Evolutionary conservation across 2,329 filamentous ascomycete genomes (phyloP), one percentile per base, ranked within the genome.

Genomic region (Cordyceps militaris): DNA sequence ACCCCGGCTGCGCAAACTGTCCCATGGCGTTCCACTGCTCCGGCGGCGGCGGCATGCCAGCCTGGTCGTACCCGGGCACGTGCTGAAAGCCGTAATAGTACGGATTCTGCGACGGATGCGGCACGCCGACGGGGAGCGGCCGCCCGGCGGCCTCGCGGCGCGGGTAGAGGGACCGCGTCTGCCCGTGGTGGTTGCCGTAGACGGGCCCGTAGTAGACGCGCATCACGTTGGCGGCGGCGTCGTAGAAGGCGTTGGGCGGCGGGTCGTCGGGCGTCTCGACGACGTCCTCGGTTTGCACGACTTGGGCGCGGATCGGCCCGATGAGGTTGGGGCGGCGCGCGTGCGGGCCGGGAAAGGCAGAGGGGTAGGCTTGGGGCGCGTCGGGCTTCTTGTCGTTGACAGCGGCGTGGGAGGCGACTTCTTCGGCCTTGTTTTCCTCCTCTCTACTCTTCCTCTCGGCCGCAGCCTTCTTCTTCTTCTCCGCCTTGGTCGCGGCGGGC

Each of bases 161-260:
- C 2, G 79, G 78, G 63, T 83, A 79, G n/a, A 81, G 64, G 2
- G 69, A 66, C n/a, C 26, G 24, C 32, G 30, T 16, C 24, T 65
- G 63, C 1, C 73, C 73, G 24, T 73, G 69, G 24, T 77, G 74
- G 61, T 80, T 80, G 4, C 81, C 80, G 63, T 82, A 85, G 0
- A 73, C 70, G 3, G 77, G 76, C 0, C 81, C 82, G 61, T 85
- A 78, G 61, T 85, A 85, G 26, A 84, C 76, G 14, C 81, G 78
- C 51, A 82, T 72, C 21, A 81, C 67, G 32, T 80, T 77, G 61
- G 76, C 73, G 47, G 74, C 71, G n/a, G 71, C 65, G 63, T 85
- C 81, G 63, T 78, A 79, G 64, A 81, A 85, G 43, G 82, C 80
- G 63, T 85, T 86, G 13, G 82, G 83, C 2, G 74, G 73, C 9